Evolutionary conservation across 306 rosid species (phyloP), one percentile per base, ranked within the genome.

Genomic region (Inga laurina): DNA sequence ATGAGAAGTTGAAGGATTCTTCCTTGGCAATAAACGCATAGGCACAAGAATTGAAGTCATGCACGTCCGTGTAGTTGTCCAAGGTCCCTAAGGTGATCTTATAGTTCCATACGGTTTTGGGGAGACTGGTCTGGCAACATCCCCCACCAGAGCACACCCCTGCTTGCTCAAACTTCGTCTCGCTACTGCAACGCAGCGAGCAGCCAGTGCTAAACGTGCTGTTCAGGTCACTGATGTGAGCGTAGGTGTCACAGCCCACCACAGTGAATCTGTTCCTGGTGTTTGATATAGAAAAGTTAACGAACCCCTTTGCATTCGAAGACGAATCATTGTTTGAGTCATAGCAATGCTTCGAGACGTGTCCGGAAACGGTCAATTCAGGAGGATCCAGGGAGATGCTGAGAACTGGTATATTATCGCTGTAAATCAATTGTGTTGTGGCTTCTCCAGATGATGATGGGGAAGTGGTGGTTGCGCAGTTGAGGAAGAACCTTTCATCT

Each of bases 61-160:
- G 1, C 0, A 76, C 82, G 0, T 0, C 0, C 0, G 32, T 4
- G 46, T 72, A 52, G 80, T 79, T 81, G 0, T 2, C 0, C 3
- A 0, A 43, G 57, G 30, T 84, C 45, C 0, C 0, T 0, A 30
- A 0, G 4, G 30, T 87, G 79, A 44, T 82, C 54, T 2, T 73
- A 82, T 10, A 74, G n/a, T 7, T 2, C 18, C 0, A 18, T 0
- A 51, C 18, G 21, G 30, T 35, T 16, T 14, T 0, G 1, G 74
- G 74, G 0, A 81, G 30, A 5, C 19, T 4, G 7, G 74, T 10
- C 49, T 81, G 37, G 7, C 84, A 81, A 32, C 84, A 80, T 2
- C 83, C 83, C 0, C 27, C 24, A 3, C 72, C 72, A 7, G 72
- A 30, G 39, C 78, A 72, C 0, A 0, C 76, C 54, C 30, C 30